phyloP scores from a whole-genome alignment of 306 rosid genomes.

The Bauhinia variegata region DNA sequence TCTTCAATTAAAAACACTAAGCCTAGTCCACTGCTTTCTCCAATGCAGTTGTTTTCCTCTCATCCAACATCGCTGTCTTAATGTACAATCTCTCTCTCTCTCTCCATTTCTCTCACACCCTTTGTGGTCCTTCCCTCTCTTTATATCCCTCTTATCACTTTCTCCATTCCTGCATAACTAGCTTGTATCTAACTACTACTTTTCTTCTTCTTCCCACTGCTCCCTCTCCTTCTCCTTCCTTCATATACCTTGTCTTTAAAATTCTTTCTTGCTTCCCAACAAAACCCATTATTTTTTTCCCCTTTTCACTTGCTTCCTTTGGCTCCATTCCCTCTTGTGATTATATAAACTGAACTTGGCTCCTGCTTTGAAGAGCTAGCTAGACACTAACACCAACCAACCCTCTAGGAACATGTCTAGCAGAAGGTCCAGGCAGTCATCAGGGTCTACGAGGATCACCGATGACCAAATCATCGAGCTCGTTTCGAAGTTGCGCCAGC shows the following conservation, averaged over 20 bases:
- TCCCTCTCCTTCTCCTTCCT: background rate
- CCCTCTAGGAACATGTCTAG: conserved; percentile 64
- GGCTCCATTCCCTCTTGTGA: conserved; percentile 4
- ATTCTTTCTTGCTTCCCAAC: background rate
- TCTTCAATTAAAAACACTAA: conserved; percentile 38
- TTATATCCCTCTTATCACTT: conserved; percentile 71
- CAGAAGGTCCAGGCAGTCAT: conserved; percentile 89
- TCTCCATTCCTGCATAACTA: conserved; percentile 54
- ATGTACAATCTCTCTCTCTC: conserved; percentile 45
- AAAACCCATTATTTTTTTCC: background rate
- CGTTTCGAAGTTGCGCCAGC: conserved; percentile 92
- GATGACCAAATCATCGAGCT: conserved; percentile 98
- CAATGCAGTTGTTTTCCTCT: conserved; percentile 77
- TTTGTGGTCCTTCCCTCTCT: conserved; percentile 70
- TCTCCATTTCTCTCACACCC: conserved; percentile 24
- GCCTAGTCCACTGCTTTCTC: conserved; percentile 63
- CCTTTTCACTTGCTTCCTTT: conserved; percentile 5
- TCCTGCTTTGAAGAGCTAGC: background rate
- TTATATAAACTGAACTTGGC: conserved; percentile 13
- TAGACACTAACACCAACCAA: conserved; percentile 1
- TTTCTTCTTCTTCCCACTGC: conserved; percentile 14
- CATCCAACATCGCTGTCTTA: conserved; percentile 70
- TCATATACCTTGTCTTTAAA: background rate
- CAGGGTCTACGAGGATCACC: conserved; percentile 64
- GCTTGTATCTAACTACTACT: conserved; percentile 33